These are phyloP conservation scores for Pelargonium nanum DNA, from an alignment of 345 rosid species.

Conservation along the genomic window DNA sequence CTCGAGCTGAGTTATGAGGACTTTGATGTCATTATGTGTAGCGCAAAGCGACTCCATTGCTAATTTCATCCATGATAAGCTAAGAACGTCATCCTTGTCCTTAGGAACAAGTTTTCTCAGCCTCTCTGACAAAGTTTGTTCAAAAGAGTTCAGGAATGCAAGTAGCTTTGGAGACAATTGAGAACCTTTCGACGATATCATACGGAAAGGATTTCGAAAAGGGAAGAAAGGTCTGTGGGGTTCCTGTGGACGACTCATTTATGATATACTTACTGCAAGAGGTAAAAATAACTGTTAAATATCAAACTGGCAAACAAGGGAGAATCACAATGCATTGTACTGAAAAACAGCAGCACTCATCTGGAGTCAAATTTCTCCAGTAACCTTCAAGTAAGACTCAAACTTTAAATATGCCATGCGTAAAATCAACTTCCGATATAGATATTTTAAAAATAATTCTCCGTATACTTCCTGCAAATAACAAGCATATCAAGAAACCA, in stretches of 20 bases:
- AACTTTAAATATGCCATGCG: too few relatives aligned
- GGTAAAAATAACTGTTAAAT: background rate
- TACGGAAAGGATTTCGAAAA: slow-evolving; percentile 81
- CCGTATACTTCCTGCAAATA: too few relatives aligned
- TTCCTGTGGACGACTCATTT: slow-evolving; percentile 77
- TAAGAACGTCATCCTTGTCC: slow-evolving; percentile 50
- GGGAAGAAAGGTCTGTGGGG: slow-evolving; percentile 62
- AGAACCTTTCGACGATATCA: slow-evolving; percentile 64
- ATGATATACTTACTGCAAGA: slow-evolving; percentile 25
- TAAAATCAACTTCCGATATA: too few relatives aligned
- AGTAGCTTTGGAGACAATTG: slow-evolving; percentile 46
- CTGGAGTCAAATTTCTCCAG: too few relatives aligned
- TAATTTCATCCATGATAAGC: slow-evolving; percentile 70
- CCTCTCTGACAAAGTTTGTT: slow-evolving; percentile 50
- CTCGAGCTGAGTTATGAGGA: slow-evolving; percentile 60
- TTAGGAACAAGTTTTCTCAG: slow-evolving; percentile 52
- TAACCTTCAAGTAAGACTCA: too few relatives aligned
- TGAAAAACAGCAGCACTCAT: background rate
- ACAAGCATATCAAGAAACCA: too few relatives aligned
- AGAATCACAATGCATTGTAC: background rate
- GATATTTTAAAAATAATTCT: too few relatives aligned
- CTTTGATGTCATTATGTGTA: slow-evolving; percentile 53
- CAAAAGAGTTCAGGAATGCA: slow-evolving; percentile 41
- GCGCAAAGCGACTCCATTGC: slow-evolving; percentile 74
- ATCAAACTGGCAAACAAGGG: background rate